Evolutionary conservation across 225 moss, liverwort and hornwort species (phyloP).

Genomic region (Bryoerythrophyllum caledonicum): DNA sequence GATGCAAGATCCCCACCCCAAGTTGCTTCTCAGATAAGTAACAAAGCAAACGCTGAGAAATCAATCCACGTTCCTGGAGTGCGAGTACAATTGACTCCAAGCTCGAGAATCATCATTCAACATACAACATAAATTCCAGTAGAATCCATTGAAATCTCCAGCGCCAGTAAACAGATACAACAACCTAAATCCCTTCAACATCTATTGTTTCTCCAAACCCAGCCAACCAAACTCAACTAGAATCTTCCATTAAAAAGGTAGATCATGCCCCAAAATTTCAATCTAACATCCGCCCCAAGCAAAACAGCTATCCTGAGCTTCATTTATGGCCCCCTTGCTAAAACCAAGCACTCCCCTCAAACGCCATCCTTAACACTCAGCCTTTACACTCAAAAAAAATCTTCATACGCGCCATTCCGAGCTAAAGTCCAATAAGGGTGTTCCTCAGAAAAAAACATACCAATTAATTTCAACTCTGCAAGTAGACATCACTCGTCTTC

Average conservation of each 20-base stretch:
- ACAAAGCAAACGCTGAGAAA: constrained; percentile 6
- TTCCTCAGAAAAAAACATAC: background rate
- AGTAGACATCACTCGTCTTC: background rate
- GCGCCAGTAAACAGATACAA: constrained; percentile 4
- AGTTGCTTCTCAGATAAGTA: constrained; percentile 11
- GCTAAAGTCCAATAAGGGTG: background rate
- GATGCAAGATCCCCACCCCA: background rate
- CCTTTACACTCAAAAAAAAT: background rate
- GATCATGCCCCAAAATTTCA: background rate
- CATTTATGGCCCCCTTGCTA: background rate
- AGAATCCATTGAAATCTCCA: background rate
- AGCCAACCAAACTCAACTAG: background rate
- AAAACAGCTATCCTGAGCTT: background rate
- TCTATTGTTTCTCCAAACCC: background rate
- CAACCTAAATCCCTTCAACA: background rate
- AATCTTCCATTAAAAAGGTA: background rate
- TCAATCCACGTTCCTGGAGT: background rate
- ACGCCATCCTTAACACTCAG: background rate
- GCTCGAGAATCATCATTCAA: background rate
- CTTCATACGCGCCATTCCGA: background rate
- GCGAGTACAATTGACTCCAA: background rate
- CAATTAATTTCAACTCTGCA: background rate
- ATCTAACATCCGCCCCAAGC: background rate
- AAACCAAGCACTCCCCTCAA: background rate
- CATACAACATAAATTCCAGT: background rate